A percentile compares a stretch with the other conserved stretches of the same genome.
These are phyloP conservation scores for Tricholoma sp. DNA, from an alignment of 768 basidiomycete species.

Conservation along the genomic window DNA sequence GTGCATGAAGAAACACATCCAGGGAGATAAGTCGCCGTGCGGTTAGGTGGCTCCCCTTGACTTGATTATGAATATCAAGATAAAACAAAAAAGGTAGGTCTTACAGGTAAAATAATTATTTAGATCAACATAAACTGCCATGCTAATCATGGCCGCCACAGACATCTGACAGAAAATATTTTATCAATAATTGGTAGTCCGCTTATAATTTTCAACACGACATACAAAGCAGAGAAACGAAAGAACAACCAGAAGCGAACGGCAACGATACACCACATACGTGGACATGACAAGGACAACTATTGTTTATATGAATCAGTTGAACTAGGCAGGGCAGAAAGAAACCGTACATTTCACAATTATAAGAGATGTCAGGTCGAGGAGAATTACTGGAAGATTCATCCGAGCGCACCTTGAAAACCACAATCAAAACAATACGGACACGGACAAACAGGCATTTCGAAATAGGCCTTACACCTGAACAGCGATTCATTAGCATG, in stretches of 20 bases:
- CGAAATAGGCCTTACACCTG: neutral
- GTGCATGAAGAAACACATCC: constrained; percentile 1
- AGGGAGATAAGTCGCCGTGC: neutral
- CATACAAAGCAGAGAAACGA: constrained; percentile 13
- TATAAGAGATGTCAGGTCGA: neutral
- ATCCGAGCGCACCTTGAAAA: neutral
- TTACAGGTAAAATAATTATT: no score
- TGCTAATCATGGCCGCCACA: no score
- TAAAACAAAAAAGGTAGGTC: no score
- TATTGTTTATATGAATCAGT: neutral
- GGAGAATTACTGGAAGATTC: neutral
- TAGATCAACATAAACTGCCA: no score
- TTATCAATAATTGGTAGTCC: no score
- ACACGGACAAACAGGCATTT: neutral
- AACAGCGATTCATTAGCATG: neutral
- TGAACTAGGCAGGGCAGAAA: neutral
- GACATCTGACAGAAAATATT: no score
- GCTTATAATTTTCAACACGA: no score
- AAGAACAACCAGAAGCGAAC: constrained; percentile 10
- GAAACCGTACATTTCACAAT: neutral
- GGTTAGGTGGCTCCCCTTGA: no score
- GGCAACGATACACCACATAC: constrained; percentile 20
- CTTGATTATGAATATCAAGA: no score
- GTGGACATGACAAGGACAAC: constrained; percentile 22
- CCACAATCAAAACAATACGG: neutral